phyloP scores from a whole-genome alignment of 805 yeast genomes.

The Suhomyces sp. region DNA sequence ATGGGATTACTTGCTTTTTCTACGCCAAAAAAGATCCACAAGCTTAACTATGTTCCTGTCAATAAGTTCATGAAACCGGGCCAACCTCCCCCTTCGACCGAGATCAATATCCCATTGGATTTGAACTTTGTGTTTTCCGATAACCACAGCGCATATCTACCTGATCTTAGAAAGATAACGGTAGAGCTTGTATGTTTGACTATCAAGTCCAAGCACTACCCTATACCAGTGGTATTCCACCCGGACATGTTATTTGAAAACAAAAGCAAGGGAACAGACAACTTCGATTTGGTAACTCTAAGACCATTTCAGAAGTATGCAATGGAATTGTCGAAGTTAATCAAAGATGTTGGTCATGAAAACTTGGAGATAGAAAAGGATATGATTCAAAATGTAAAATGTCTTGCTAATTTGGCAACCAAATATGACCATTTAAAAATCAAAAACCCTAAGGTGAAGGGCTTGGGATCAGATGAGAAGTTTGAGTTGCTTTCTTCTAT shows the following conservation, averaged over 20 bases:
- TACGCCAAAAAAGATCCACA: conserved; percentile 29
- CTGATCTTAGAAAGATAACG: conserved; percentile 25
- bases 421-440: conserved; percentile 27
- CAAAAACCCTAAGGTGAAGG: conserved; percentile 12
- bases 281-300: conserved; percentile 30
- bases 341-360: conserved; percentile 22
- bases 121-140: conserved; percentile 24
- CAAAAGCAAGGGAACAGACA: conserved; percentile 23
- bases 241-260: conserved; percentile 36
- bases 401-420: conserved; percentile 28
- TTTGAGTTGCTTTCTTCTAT: conserved; percentile 10
- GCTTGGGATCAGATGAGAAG: conserved; percentile 7
- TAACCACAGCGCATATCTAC: conserved; percentile 12
- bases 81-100: conserved; percentile 11
- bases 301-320: conserved; percentile 32
- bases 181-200: conserved; percentile 33
- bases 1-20: conserved; percentile 33
- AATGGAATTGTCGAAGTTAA: conserved; percentile 21
- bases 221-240: conserved; percentile 35
- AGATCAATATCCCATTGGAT: conserved; percentile 29
- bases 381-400: conserved; percentile 27
- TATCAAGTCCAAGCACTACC: conserved; percentile 27
- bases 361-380: conserved; percentile 25
- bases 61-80: conserved; percentile 12
- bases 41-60: conserved; percentile 22